Conservation (phyloP, 1,284 basidiomycete genomes). For the Boletus mariae region DNA sequence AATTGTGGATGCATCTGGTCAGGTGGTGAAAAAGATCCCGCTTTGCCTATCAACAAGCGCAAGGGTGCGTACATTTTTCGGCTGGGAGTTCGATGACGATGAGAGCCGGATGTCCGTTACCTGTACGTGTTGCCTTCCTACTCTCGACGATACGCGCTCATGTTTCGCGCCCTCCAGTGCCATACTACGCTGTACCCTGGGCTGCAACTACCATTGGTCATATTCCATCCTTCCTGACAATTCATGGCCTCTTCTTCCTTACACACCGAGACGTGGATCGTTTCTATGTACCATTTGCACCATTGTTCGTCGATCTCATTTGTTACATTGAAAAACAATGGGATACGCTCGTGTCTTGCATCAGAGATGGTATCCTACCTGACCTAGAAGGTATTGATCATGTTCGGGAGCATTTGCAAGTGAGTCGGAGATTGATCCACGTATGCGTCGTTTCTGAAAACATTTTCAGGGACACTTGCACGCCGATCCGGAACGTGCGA, state of each 20-base stretch:
- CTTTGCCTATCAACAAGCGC: background rate
- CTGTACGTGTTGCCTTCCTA: too few species aligned
- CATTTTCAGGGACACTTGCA: background rate
- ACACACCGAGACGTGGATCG: slow-evolving; percentile 1
- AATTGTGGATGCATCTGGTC: slow-evolving; percentile 8
- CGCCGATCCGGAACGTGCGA: background rate
- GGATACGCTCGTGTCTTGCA: slow-evolving; percentile 15
- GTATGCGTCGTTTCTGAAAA: background rate
- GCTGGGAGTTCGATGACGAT: too few species aligned
- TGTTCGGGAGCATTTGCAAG: slow-evolving; percentile 18
- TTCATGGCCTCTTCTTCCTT: too few species aligned
- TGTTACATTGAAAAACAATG: slow-evolving; percentile 19
- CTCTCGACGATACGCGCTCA: too few species aligned
- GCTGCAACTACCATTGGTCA: too few species aligned
- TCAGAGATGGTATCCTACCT: slow-evolving; percentile 11
- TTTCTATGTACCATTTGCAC: slow-evolving; percentile 4
- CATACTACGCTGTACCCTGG: too few species aligned
- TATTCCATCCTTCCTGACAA: too few species aligned
- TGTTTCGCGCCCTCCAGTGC: too few species aligned
- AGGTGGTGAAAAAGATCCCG: slow-evolving; percentile 9
- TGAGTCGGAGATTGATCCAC: background rate
- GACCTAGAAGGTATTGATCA: background rate
- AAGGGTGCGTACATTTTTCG: too few species aligned
- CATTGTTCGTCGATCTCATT: slow-evolving; percentile 18
- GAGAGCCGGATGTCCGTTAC: too few species aligned